phyloP scores from a whole-genome alignment of 441 rosid genomes.

The Erodium moschatum region DNA sequence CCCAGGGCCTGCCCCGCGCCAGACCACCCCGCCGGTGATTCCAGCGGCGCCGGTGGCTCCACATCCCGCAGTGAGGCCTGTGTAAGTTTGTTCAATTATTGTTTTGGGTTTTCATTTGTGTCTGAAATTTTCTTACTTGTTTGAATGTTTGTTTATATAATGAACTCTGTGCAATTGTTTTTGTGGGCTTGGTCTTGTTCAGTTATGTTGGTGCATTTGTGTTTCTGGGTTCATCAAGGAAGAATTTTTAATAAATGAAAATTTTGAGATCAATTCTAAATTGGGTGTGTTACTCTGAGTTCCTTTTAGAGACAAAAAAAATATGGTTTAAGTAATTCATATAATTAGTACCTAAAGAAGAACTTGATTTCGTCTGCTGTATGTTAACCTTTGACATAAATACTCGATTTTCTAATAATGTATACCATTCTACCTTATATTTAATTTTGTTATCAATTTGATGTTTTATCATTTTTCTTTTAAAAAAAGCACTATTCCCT shows the following conservation, averaged over 20 bases:
- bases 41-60: slow-evolving; percentile 16
- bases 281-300: not conserved
- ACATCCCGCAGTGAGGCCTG: slow-evolving; percentile 33
- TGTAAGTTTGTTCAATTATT: slow-evolving; percentile 35
- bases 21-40: too few species aligned
- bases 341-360: not conserved
- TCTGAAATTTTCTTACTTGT: not conserved
- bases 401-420: not conserved
- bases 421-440: not conserved
- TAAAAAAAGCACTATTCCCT: not conserved
- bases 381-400: not conserved
- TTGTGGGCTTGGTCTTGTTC: not conserved
- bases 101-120: not conserved
- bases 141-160: not conserved
- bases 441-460: not conserved
- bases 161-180: not conserved
- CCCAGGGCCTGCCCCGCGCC: too few species aligned
- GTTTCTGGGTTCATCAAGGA: not conserved
- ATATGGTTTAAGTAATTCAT: not conserved
- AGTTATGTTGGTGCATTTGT: slow-evolving; percentile 3
- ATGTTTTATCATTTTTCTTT: too few species aligned
- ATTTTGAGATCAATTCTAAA: not conserved
- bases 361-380: not conserved
- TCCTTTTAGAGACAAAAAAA: not conserved
- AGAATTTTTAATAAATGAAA: not conserved